These are phyloP conservation scores for Macadamia integrifolia DNA, from an alignment of 164 flowering plant species.

Conservation along the genomic window DNA sequence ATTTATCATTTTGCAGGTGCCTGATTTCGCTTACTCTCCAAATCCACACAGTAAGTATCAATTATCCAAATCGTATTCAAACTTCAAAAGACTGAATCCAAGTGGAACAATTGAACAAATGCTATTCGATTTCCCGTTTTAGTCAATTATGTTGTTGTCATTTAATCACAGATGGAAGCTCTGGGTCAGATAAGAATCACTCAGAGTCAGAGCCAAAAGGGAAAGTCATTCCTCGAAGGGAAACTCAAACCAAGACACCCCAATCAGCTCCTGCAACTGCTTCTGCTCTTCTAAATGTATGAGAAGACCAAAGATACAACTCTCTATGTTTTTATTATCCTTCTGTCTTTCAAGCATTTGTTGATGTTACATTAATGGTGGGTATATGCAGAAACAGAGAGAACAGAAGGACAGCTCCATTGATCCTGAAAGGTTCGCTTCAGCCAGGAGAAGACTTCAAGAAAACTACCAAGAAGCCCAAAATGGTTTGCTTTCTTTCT, in stretches of 20 bases:
- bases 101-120: background rate
- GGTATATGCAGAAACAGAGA: conserved; percentile 43
- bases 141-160: background rate
- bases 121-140: background rate
- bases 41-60: conserved; percentile 66
- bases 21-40: conserved; percentile 76
- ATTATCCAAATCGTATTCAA: conserved; percentile 11
- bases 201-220: conserved; percentile 50
- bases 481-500: conserved; percentile 52
- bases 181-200: conserved; percentile 54
- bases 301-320: background rate
- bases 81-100: background rate
- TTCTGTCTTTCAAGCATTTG: background rate
- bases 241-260: conserved; percentile 29
- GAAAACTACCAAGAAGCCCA: conserved; percentile 85
- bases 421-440: conserved; percentile 75
- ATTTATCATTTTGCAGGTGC: conserved; percentile 43
- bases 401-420: conserved; percentile 34
- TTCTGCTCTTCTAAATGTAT: conserved; percentile 37
- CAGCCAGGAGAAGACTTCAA: conserved; percentile 85
- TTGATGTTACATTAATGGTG: conserved; percentile 1
- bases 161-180: conserved; percentile 44
- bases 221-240: conserved; percentile 35
- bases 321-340: no score
- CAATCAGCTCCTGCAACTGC: conserved; percentile 27